Evolutionary conservation across 2,329 filamentous ascomycete species (phyloP), one percentile per base, ranked within the genome.

Genomic region (Neophaeococcomyces mojaviensis): DNA sequence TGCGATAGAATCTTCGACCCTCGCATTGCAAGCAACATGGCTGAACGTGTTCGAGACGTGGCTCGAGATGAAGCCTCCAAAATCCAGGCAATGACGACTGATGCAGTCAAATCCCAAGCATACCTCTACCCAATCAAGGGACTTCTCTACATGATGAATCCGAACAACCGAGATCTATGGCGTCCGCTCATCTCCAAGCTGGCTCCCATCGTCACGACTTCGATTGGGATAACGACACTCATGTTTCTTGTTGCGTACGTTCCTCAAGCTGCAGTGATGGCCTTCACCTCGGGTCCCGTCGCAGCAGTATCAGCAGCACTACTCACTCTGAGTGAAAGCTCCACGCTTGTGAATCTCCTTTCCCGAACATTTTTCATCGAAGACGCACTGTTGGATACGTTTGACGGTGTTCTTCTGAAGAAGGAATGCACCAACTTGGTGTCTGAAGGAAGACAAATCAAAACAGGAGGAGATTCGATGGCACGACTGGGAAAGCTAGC

Each of bases 191-290:
- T 70, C 20, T 67, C 70, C n/a, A 76, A 75, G 43, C 67, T 82
- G 30, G 62, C 71, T 2, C 73, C 76, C 2, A 88, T 83, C 22
- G 55, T 94, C 41, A 73, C 76, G 1, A 75, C 95, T 2, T 88
- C 86, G 12, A 64, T 82, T 8, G 77, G 78, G 36, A 81, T 96
- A 37, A 82, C 89, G 1, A 72, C 73, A 9, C 72, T 78, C 64
- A 94, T 96, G 87, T 96, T 97, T 67, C 70, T 84, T 56, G 81
- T 96, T 61, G 85, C 88, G 39, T 96, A 95, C 63, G 61, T 82
- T 7, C 90, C 90, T 1, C 90, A 96, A 69, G 77, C 88, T 19
- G 85, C 88, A 1, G 65, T 95, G 12, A 76, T 95, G 36, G 76
- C 88, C 42, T 81, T 96, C 57, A 85, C 94, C 52, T 90, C 88